A percentile compares a stretch with the other conserved stretches of the same genome.
These are phyloP conservation scores for Lentinula edodes DNA, from an alignment of 768 basidiomycete species.

Conservation along the genomic window DNA sequence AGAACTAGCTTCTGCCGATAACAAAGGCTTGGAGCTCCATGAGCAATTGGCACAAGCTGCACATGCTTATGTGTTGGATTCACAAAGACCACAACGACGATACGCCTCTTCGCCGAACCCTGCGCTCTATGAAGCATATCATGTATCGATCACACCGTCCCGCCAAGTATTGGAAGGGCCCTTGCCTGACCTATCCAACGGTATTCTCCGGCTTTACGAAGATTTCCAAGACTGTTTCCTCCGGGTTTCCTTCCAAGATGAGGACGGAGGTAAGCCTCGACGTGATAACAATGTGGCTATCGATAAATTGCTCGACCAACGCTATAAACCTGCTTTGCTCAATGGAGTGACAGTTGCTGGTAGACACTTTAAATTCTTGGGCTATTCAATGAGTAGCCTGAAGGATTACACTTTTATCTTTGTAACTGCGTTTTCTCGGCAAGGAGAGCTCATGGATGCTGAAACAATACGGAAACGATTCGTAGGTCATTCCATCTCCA, in stretches of 20 bases:
- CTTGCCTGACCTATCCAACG: constrained; percentile 4
- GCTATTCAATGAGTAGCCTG: constrained; percentile 50
- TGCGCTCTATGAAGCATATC: constrained; percentile 1
- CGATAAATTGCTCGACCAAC: constrained; percentile 20
- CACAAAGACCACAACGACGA: neutral
- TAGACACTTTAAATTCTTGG: constrained; percentile 38
- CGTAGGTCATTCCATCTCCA: neutral
- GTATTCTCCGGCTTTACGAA: neutral
- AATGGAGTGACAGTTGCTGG: constrained; percentile 35
- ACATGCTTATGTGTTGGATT: neutral
- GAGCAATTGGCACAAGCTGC: neutral
- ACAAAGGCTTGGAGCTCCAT: neutral
- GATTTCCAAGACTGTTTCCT: constrained; percentile 35
- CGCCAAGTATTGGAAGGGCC: constrained; percentile 1
- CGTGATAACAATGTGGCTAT: constrained; percentile 26
- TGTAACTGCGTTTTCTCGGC: constrained; percentile 31
- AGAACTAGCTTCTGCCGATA: neutral
- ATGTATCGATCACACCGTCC: constrained; percentile 1
- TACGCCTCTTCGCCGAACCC: neutral
- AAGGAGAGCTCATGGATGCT: neutral
- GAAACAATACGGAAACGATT: neutral
- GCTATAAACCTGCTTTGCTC: constrained; percentile 28
- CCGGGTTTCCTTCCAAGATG: constrained; percentile 44
- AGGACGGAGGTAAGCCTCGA: constrained; percentile 31
- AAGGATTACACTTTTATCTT: constrained; percentile 46